Evolutionary conservation across 805 yeast species (phyloP), one percentile per base, ranked within the genome.

Genomic region (Wickerhamomyces xylosicus): DNA sequence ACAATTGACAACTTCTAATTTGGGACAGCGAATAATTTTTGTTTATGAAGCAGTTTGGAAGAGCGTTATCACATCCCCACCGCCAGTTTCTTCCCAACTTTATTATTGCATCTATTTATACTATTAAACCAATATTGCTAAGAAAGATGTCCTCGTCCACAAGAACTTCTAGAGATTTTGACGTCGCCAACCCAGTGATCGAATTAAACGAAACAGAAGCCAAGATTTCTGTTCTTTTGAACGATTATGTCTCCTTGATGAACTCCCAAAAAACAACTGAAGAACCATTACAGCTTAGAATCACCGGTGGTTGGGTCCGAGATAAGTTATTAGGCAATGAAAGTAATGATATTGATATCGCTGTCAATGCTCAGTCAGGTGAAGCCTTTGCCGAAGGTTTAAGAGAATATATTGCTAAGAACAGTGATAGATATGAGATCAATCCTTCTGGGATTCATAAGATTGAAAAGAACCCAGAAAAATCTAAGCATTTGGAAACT

Each of bases 291-390:
- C 79, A 71, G 34, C 66, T 84, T 13, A 59, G 98, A 43, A 84
- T 92, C 47, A 89, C 97, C 0, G 98, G 98, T 28, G 98, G 98
- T 0, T 90, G 98, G 98, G 98, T 92, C 3, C 71, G 98, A 49
- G 98, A 92, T 58, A 92, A 92, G 61, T 64, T 92, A 21, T 64
- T 92, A 22, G 95, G 95, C 0, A 69, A 71, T 35, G 76, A 74
- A 18, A 79, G 90, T 33, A 78, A 90, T 53, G 99, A 92, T 57
- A 66, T 92, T 22, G 99, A 92, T 52, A 85, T 92, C 36, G 97
- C 97, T 6, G 76, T 92, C 36, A 87, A 92, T 58, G 68, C 68
- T 39, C 62, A 85, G 53, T 74, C 95, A 0, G 99, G 99, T 1
- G 87, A 83, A 51, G 77, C 77, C 27, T 90, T 92, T 61, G 96